Percentiles rank a stretch among this genome's conserved stretches.
Conservation (phyloP, 78 protist species). For the Dictyostelium brefeldianum region DNA sequence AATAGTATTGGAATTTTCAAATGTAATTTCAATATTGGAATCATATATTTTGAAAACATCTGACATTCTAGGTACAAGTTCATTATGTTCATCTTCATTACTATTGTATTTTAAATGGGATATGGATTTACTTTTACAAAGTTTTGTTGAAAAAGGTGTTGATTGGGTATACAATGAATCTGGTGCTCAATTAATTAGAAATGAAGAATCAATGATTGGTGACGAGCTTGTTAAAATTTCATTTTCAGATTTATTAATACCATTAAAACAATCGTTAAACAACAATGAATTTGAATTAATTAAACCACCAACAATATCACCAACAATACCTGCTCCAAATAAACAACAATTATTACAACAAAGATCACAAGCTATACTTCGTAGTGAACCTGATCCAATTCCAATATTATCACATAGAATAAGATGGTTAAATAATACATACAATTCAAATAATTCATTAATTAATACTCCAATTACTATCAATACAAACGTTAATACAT, state of each 20-base stretch:
- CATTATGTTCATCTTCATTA: not conserved
- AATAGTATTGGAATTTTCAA: not conserved
- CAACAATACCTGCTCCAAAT: not conserved
- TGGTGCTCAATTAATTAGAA: not conserved
- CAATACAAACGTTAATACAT: not conserved
- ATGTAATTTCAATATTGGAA: not conserved
- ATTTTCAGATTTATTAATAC: not conserved
- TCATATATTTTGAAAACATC: not conserved
- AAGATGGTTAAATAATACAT: too few relatives aligned
- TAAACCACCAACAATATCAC: not conserved
- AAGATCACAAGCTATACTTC: too few relatives aligned
- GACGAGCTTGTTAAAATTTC: too few relatives aligned
- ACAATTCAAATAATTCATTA: too few relatives aligned
- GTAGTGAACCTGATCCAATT: too few relatives aligned
- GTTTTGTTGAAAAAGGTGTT: conserved; percentile 22
- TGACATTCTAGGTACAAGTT: not conserved
- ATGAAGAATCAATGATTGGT: not conserved
- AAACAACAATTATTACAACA: too few relatives aligned
- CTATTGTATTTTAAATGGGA: conserved; percentile 27
- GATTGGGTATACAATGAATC: not conserved
- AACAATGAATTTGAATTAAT: not conserved
- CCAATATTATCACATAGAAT: too few relatives aligned
- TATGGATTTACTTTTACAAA: not conserved
- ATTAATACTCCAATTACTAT: too few relatives aligned
- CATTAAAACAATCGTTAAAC: not conserved